These are phyloP conservation scores for Leucosporidium scottii DNA, from an alignment of 768 basidiomycete species.

Conservation along the genomic window DNA sequence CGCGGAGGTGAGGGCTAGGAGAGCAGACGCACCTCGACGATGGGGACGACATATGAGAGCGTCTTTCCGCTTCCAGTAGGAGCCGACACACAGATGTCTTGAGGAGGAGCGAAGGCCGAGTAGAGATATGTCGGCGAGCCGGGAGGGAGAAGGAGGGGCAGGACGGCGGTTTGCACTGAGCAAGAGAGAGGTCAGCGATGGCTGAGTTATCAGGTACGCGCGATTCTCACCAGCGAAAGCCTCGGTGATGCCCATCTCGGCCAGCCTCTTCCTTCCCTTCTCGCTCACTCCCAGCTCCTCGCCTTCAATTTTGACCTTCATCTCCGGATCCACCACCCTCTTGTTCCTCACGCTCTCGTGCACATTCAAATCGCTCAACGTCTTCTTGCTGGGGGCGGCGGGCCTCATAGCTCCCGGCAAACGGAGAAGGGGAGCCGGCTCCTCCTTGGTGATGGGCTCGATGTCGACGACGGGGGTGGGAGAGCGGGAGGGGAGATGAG, in stretches of 20 bases:
- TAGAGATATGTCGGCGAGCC: slow-evolving; percentile 51
- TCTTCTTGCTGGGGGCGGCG: slow-evolving; percentile 59
- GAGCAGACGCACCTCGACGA: slow-evolving; percentile 61
- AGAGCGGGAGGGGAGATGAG: not conserved
- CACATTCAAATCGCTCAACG: slow-evolving; percentile 69
- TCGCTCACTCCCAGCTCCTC: slow-evolving; percentile 52
- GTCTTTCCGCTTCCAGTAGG: slow-evolving; percentile 99
- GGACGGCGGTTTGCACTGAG: slow-evolving; percentile 82
- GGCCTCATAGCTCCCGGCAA: slow-evolving; percentile 66
- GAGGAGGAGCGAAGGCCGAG: slow-evolving; percentile 57
- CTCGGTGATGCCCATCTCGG: slow-evolving; percentile 71
- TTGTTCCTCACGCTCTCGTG: slow-evolving; percentile 66
- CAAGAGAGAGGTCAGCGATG: too few species aligned
- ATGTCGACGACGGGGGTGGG: slow-evolving; percentile 1
- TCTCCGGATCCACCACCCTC: slow-evolving; percentile 57
- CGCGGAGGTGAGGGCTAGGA: not conserved
- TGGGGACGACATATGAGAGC: slow-evolving; percentile 87
- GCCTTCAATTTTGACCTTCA: slow-evolving; percentile 48
- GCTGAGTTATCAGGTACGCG: too few species aligned
- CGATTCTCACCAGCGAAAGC: slow-evolving; percentile 90
- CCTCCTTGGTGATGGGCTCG: slow-evolving; percentile 4
- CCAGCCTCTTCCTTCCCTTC: slow-evolving; percentile 57
- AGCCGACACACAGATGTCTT: slow-evolving; percentile 87
- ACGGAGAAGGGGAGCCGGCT: slow-evolving; percentile 49
- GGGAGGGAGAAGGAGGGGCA: slow-evolving; percentile 66